A percentile compares a stretch with the other conserved stretches of the same genome.
These are phyloP conservation scores for Carex sylvatica DNA, from an alignment of 202 grass and related monocot genomes.

Conservation along the genomic window DNA sequence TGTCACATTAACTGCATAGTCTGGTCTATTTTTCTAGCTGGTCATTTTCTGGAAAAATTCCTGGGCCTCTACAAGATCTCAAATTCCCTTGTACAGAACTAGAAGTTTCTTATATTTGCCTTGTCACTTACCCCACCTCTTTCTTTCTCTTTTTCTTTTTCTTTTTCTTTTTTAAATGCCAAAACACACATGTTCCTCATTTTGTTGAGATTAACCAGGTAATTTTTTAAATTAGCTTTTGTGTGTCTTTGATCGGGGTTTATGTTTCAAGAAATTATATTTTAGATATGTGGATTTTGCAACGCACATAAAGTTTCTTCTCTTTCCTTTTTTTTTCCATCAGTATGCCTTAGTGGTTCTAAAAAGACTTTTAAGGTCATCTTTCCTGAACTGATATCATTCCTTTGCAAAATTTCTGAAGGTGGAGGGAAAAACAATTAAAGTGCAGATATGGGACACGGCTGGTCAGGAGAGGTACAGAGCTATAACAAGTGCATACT, in stretches of 20 bases:
- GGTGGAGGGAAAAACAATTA: constrained; percentile 44
- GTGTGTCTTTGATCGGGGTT: neutral
- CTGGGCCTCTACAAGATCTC: neutral
- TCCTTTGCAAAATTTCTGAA: constrained; percentile 5
- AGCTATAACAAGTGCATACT: constrained; percentile 44
- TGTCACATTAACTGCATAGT: neutral
- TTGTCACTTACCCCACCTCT: neutral
- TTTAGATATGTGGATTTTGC: neutral
- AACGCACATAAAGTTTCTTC: neutral
- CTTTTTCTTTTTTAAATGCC: neutral
- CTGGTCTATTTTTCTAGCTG: neutral
- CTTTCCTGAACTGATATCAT: neutral
- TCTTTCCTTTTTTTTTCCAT: neutral
- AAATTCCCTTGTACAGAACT: neutral
- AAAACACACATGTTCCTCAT: neutral
- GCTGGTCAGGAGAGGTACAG: constrained; percentile 46
- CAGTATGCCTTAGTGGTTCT: neutral
- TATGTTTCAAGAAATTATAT: neutral
- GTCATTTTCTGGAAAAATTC: neutral
- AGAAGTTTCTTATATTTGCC: neutral
- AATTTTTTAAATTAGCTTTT: neutral
- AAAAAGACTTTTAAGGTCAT: neutral
- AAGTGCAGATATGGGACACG: constrained; percentile 48
- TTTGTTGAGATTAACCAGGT: neutral
- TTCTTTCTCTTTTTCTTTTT: neutral